Base-by-base conservation (phyloP, 1,284 basidiomycete species). In the Kalmanozyma brasiliensis region DNA sequence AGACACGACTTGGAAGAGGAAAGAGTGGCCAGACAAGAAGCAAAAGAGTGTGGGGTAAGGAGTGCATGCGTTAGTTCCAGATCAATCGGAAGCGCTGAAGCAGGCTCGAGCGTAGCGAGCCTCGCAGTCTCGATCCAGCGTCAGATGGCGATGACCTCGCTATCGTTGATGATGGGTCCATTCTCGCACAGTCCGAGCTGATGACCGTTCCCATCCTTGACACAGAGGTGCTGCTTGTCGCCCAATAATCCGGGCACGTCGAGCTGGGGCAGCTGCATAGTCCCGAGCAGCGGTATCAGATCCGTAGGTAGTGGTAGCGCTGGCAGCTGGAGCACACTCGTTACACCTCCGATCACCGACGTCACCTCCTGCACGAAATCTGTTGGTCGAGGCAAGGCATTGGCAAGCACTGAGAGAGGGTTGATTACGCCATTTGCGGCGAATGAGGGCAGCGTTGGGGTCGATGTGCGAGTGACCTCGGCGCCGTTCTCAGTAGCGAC, bases 91-190 rank as follows among this genome's bases (percentile, higher is more conserved):
- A n/a, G n/a, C n/a, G n/a, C n/a, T n/a, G n/a, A n/a, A n/a, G n/a
- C n/a, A n/a, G n/a, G n/a, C n/a, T n/a, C n/a, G n/a, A n/a, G n/a
- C n/a, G n/a, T n/a, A n/a, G n/a, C n/a, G n/a, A n/a, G n/a, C n/a
- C n/a, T n/a, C n/a, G n/a, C n/a, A n/a, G n/a, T 14, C 38, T 26
- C 38, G 36, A 22, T 2, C 5, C 7, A 37, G 19, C 8, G n/a
- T 44, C 47, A 51, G 43, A 68, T 3, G 6, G 45, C 48, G 24
- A 68, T 42, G 1, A 32, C 34, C 38, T 68, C 59, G 43, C 58
- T 55, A 30, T 68, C 55, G 24, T 58, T 68, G 55, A 68, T 26
- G 26, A 68, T 10, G 9, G 53, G 58, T n/a, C 53, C 55, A 34
- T 38, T 40, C 2, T 23, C 47, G 30, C 65, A 68, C 5, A 62